Evolutionary conservation across 106 monocot genomes (phyloP).

Genomic region (Narthecium ossifragum): DNA sequence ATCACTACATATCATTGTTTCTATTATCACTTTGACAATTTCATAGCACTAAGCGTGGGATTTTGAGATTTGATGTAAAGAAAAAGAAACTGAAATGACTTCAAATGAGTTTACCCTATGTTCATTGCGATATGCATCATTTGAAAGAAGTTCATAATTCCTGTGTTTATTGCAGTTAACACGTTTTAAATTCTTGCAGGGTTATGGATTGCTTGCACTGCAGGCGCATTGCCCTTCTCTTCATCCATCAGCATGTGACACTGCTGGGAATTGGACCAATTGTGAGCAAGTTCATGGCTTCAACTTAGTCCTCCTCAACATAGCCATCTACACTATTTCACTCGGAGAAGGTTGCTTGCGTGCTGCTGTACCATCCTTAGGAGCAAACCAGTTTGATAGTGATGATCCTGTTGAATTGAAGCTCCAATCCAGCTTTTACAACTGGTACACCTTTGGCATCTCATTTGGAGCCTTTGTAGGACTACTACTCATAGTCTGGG

Average conservation of each 20-base stretch:
- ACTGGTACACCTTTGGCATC: slow-evolving; percentile 59
- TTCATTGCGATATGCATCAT: too few relatives aligned
- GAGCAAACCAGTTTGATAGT: slow-evolving; percentile 61
- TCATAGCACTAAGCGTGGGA: too few relatives aligned
- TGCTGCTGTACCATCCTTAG: slow-evolving; percentile 46
- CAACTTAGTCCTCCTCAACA: slow-evolving; percentile 33
- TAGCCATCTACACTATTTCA: slow-evolving; percentile 36
- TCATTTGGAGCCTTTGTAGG: slow-evolving; percentile 45
- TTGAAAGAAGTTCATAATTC: background rate
- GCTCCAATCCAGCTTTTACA: slow-evolving; percentile 58
- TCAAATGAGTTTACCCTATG: background rate
- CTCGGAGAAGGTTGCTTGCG: slow-evolving; percentile 55
- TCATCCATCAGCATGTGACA: background rate
- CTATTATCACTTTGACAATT: too few relatives aligned
- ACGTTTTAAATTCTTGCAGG: background rate
- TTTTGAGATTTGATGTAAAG: too few relatives aligned
- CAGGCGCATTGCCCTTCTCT: slow-evolving; percentile 1
- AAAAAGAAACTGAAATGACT: background rate
- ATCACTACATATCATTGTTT: too few relatives aligned
- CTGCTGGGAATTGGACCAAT: slow-evolving; percentile 13
- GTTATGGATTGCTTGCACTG: background rate
- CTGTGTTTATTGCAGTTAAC: too few relatives aligned
- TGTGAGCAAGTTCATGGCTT: slow-evolving; percentile 39
- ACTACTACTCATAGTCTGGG: slow-evolving; percentile 52
- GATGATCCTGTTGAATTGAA: slow-evolving; percentile 39